Conservation (phyloP, 768 basidiomycete genomes). For the Podaxis sp. region DNA sequence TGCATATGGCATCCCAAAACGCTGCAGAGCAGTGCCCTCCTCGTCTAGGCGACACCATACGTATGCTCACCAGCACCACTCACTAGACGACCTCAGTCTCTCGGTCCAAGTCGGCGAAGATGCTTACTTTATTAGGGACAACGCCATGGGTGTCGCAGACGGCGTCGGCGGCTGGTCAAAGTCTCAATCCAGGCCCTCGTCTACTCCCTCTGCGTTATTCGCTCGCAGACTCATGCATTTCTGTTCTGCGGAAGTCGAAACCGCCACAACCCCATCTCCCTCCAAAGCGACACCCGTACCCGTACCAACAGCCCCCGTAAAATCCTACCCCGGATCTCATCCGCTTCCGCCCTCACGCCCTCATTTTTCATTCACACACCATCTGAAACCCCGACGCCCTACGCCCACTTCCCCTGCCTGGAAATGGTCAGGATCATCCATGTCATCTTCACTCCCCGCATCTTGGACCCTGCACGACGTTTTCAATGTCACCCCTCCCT, state of each 20-base stretch:
- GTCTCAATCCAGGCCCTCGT: slow-evolving; percentile 21
- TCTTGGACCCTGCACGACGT: slow-evolving; percentile 9
- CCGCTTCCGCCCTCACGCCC: slow-evolving; percentile 17
- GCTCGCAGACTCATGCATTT: slow-evolving; percentile 85
- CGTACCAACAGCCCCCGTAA: slow-evolving; percentile 10
- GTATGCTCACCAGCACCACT: slow-evolving; percentile 12
- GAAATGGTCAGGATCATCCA: slow-evolving; percentile 15
- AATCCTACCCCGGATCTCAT: slow-evolving; percentile 7
- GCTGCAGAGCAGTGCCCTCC: slow-evolving; percentile 21
- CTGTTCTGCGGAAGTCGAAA: slow-evolving; percentile 61
- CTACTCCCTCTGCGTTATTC: slow-evolving; percentile 52
- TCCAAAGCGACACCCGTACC: slow-evolving; percentile 7
- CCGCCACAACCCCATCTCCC: slow-evolving; percentile 12
- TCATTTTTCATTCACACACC: slow-evolving; percentile 26
- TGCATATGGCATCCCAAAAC: slow-evolving; percentile 85
- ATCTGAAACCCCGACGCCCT: slow-evolving; percentile 20
- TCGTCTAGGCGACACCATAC: slow-evolving; percentile 19
- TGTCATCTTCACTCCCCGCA: slow-evolving; percentile 8
- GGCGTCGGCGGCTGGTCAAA: slow-evolving; percentile 92
- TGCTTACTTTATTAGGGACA: slow-evolving; percentile 78
- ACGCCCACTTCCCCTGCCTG: slow-evolving; percentile 10
- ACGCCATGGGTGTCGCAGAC: slow-evolving; percentile 93
- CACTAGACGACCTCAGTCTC: slow-evolving; percentile 35
- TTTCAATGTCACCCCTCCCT: slow-evolving; percentile 6
- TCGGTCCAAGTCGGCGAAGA: slow-evolving; percentile 90